phyloP scores from a whole-genome alignment of 2,329 filamentous ascomycete species.

The Leptographium flavum region DNA sequence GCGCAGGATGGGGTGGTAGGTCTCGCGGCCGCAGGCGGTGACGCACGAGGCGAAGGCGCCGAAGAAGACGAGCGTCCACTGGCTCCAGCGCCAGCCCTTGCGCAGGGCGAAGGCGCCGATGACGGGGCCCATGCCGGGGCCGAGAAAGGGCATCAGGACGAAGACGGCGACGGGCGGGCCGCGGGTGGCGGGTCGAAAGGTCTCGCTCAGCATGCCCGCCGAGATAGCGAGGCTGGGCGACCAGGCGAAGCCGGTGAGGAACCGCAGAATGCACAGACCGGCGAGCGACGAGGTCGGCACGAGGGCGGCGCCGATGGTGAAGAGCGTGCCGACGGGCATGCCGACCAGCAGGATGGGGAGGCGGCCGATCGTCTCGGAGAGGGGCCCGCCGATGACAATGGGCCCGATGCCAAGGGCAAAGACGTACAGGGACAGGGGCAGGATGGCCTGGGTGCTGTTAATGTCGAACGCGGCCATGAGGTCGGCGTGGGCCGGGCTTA shows the following conservation, averaged over 20 bases:
- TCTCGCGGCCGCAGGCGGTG: slow-evolving; percentile 32
- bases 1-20: slow-evolving; percentile 38
- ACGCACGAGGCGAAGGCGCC: slow-evolving; percentile 21
- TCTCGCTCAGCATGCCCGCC: slow-evolving; percentile 34
- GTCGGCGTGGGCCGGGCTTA: slow-evolving; percentile 30
- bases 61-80: slow-evolving; percentile 36
- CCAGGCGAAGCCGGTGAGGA: slow-evolving; percentile 38
- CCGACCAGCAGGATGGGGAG: slow-evolving; percentile 34
- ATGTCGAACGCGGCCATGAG: slow-evolving; percentile 39
- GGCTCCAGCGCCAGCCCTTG: slow-evolving; percentile 38
- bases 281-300: slow-evolving; percentile 23
- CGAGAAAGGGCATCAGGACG: slow-evolving; percentile 37
- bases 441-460: slow-evolving; percentile 35
- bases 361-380: slow-evolving; percentile 44
- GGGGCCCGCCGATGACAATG: slow-evolving; percentile 39
- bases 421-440: slow-evolving; percentile 45
- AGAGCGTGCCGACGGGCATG: slow-evolving; percentile 34
- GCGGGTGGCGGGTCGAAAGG: slow-evolving; percentile 26
- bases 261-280: slow-evolving; percentile 37
- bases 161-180: slow-evolving; percentile 29
- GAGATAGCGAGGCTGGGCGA: slow-evolving; percentile 34
- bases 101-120: slow-evolving; percentile 33
- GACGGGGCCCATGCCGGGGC: slow-evolving; percentile 34
- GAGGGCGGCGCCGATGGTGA: slow-evolving; percentile 40
- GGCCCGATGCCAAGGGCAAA: slow-evolving; percentile 47